Percentiles rank a stretch among this genome's conserved stretches.
Conservation (phyloP, 2,329 filamentous ascomycete species). For the Neoscytalidium dimidiatum region DNA sequence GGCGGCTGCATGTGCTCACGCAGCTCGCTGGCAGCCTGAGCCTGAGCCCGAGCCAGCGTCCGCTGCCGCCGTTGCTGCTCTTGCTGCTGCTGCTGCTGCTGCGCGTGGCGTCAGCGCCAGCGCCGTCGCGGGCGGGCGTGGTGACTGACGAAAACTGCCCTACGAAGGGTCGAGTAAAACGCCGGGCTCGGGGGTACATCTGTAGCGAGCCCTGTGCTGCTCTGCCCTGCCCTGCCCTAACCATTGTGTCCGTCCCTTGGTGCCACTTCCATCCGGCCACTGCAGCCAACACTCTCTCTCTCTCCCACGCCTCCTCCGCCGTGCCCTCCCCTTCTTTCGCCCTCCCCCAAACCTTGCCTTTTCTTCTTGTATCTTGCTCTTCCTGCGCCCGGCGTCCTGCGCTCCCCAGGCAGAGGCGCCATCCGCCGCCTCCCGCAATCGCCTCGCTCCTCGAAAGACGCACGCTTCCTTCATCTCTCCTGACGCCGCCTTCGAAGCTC, state of each 20-base stretch:
- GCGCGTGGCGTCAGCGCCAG: background rate
- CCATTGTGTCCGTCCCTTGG: constrained; percentile 3
- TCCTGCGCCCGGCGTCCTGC: constrained; percentile 1
- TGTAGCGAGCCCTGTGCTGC: constrained; percentile 6
- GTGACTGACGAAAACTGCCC: background rate
- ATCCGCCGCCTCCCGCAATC: constrained; percentile 15
- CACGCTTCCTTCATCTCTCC: constrained; percentile 14
- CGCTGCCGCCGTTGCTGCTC: too few species aligned
- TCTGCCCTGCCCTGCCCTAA: background rate
- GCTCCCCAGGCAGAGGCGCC: constrained; percentile 1
- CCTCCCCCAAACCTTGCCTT: constrained; percentile 10
- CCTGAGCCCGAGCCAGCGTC: too few species aligned
- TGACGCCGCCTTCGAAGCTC: constrained; percentile 20
- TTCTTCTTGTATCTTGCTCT: constrained; percentile 20
- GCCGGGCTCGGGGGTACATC: constrained; percentile 9
- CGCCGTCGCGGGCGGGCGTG: background rate
- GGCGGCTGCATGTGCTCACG: constrained; percentile 6
- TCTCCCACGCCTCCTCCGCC: constrained; percentile 5
- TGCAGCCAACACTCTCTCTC: constrained; percentile 13
- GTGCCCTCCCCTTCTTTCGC: constrained; percentile 1
- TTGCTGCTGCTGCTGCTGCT: background rate
- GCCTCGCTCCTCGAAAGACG: constrained; percentile 1
- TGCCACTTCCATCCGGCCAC: constrained; percentile 7
- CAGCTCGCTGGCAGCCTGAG: background rate
- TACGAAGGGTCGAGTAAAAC: background rate